Base-by-base conservation (phyloP, 129 eudicot species). In the Deinandra increscens region DNA sequence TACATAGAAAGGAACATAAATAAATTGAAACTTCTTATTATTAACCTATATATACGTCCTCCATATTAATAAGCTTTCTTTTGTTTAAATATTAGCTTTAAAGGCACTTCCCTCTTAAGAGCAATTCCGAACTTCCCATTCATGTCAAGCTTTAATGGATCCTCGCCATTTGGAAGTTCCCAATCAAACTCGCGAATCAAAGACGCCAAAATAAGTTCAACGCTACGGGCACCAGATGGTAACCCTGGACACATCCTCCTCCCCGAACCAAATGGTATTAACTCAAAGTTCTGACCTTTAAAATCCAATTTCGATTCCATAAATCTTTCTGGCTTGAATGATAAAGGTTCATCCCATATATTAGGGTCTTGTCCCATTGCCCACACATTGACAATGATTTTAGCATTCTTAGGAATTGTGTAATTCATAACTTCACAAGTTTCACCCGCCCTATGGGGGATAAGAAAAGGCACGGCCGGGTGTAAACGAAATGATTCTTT, bases 231-330 rank as follows among this genome's bases (percentile, higher is more conserved):
- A 4, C 49, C 49, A 12, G 49, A 43, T 1, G 49, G 17, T 5
- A 43, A 3, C 13, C 45, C 45, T 0, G 45, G 45, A 41, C 45
- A 41, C 9, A 41, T 41, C 45, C 45, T 41, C 45, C 45, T 41
- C 13, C 45, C 45, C 0, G 45, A 54, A 13, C 82, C 74, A 66
- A 78, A 79, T 0, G 83, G 83, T 17, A 79, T 34, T 9, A 53
- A 68, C 38, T 79, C 71, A 3, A 66, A 79, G 11, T 72, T 9
- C 3, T 67, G 69, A 10, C 83, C 83, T 22, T 41, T 73, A 9
- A 38, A 37, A 13, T 68, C 78, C 10, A 65, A 29, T 8, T 64
- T 48, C 0, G 39, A 36, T 7, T 36, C 39, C 1, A 8, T 36
- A 36, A 41, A 43, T 43, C 49, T 12, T 43, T 43, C 15, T 43